Percentiles rank a stretch among this genome's conserved stretches.
phyloP scores from a whole-genome alignment of 768 basidiomycete species.

The Pholiota conissans region DNA sequence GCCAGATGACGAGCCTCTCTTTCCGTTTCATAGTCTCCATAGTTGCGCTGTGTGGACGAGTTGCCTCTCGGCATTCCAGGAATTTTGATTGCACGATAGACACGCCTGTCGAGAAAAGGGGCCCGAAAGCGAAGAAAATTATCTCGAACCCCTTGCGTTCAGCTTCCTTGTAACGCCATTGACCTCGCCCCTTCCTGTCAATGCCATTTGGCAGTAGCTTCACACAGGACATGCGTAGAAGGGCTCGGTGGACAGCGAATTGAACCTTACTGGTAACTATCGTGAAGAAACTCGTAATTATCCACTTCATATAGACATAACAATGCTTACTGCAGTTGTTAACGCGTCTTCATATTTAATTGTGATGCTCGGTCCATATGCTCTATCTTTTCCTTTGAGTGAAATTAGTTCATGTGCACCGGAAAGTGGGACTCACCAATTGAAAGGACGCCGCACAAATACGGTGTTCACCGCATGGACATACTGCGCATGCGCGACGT shows the following conservation, averaged over 20 bases:
- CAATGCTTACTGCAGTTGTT: not conserved
- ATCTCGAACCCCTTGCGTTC: not conserved
- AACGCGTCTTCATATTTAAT: not conserved
- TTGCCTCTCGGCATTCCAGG: no score
- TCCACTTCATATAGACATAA: constrained; percentile 7
- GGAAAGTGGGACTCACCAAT: not conserved
- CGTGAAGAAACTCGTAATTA: not conserved
- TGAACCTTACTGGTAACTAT: not conserved
- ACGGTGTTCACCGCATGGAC: not conserved
- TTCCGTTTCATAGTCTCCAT: not conserved
- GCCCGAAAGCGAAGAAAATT: not conserved
- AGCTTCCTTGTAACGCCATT: not conserved
- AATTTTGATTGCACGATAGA: no score
- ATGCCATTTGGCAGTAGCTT: not conserved
- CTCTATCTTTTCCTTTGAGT: not conserved
- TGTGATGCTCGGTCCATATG: not conserved
- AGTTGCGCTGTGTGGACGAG: no score
- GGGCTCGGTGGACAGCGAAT: not conserved
- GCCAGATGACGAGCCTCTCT: not conserved
- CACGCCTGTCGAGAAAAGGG: not conserved
- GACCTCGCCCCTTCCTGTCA: not conserved
- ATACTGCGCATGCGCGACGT: not conserved
- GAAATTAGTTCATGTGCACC: not conserved
- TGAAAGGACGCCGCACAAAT: not conserved
- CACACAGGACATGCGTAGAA: not conserved